These are phyloP conservation scores for Hansfordia pulvinata DNA, from an alignment of 2,329 filamentous ascomycete genomes.

Conservation along the genomic window DNA sequence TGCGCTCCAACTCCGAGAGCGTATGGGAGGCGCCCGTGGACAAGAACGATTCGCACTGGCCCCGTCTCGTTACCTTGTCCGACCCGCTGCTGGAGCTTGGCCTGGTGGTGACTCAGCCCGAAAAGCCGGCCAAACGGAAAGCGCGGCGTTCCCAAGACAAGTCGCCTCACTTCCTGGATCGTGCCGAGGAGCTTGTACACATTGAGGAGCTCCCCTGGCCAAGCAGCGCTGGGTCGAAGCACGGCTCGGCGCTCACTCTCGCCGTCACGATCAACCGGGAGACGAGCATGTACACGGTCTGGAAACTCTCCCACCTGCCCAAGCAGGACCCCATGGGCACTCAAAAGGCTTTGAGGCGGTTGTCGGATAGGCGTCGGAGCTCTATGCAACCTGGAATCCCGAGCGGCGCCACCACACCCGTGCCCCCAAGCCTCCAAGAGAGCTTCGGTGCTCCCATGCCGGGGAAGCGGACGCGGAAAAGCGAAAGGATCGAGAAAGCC, in stretches of 20 bases:
- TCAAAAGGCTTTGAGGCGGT: constrained; percentile 29
- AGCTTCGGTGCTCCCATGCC: constrained; percentile 54
- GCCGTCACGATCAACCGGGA: constrained; percentile 72
- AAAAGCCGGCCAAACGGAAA: constrained; percentile 21
- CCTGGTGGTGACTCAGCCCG: constrained; percentile 54
- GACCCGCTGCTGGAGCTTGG: constrained; percentile 81
- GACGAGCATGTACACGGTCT: constrained; percentile 66
- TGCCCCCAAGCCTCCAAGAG: constrained; percentile 58
- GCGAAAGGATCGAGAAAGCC: constrained; percentile 27
- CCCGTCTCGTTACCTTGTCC: constrained; percentile 68
- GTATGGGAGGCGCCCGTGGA: constrained; percentile 42
- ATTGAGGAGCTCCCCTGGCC: constrained; percentile 55
- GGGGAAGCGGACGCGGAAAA: constrained; percentile 38
- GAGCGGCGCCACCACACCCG: constrained; percentile 66
- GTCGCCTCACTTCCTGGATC: constrained; percentile 49
- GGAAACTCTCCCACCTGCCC: constrained; percentile 67
- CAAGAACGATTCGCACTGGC: constrained; percentile 46
- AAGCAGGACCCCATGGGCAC: constrained; percentile 45
- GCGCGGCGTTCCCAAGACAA: constrained; percentile 23
- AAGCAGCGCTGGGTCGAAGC: constrained; percentile 18
- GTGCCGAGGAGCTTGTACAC: constrained; percentile 72
- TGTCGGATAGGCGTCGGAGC: constrained; percentile 40
- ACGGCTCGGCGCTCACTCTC: constrained; percentile 45
- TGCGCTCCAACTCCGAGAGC: constrained; percentile 40
- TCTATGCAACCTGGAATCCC: constrained; percentile 54